Conservation (phyloP, 2,329 filamentous ascomycete genomes). For the Ophiocordyceps camponoti-leonardi region DNA sequence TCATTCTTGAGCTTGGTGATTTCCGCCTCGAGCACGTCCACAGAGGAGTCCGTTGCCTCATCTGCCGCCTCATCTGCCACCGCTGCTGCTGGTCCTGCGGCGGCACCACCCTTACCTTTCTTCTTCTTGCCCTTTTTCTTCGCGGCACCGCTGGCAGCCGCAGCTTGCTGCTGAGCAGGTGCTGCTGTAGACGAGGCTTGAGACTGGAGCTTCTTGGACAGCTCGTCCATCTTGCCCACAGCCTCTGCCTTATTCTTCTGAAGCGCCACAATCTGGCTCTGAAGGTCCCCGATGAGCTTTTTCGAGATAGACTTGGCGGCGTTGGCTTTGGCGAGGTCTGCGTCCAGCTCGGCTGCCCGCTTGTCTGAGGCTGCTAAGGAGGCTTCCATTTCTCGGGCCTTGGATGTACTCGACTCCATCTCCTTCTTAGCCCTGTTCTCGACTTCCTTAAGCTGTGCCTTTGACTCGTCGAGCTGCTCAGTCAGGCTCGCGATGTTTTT, state of each 20-base stretch:
- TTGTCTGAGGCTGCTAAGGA: constrained; percentile 13
- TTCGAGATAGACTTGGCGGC: constrained; percentile 23
- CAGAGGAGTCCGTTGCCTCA: background rate
- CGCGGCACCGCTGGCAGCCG: constrained; percentile 8
- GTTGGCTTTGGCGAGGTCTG: constrained; percentile 23
- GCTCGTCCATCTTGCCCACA: constrained; percentile 17
- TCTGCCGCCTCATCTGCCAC: constrained; percentile 17
- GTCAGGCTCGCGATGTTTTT: no score
- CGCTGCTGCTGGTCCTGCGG: constrained; percentile 10
- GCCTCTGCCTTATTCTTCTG: constrained; percentile 16
- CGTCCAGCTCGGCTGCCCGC: constrained; percentile 32
- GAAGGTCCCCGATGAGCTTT: constrained; percentile 20
- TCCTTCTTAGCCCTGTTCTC: no score
- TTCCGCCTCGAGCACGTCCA: constrained; percentile 24
- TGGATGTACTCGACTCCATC: no score
- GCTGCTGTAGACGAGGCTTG: constrained; percentile 7
- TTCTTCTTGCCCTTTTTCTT: constrained; percentile 73
- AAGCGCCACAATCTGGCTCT: constrained; percentile 17
- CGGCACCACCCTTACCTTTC: constrained; percentile 60
- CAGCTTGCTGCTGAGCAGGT: constrained; percentile 6
- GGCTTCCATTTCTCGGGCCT: no score
- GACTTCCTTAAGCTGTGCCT: no score
- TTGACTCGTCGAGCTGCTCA: no score
- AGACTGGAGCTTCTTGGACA: constrained; percentile 25
- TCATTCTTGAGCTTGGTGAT: constrained; percentile 33